Evolutionary conservation across 495 filamentous ascomycete genomes (phyloP).

Genomic region (Trichodelitschia bisporula): DNA sequence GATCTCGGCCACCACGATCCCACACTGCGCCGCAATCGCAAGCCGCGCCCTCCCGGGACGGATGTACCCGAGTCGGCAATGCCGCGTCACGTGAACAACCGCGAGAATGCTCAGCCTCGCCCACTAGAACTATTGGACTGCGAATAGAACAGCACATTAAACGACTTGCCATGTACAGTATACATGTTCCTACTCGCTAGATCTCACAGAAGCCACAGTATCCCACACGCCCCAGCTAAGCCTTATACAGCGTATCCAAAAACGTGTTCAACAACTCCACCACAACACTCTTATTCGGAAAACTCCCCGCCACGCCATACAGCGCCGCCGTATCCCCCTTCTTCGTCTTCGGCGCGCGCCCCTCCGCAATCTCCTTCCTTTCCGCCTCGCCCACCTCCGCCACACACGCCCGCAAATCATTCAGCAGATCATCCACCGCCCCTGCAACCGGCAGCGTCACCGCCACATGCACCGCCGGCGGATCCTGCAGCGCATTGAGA

Average conservation of each 20-base stretch:
- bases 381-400: constrained; percentile 45
- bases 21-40: no score
- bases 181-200: no score
- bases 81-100: no score
- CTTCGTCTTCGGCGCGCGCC: constrained; percentile 44
- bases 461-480: constrained; percentile 90
- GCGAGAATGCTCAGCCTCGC: no score
- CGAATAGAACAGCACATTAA: no score
- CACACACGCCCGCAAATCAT: constrained; percentile 54
- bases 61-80: no score
- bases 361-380: constrained; percentile 35
- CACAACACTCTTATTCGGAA: constrained; percentile 89
- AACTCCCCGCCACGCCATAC: constrained; percentile 83
- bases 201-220: no score
- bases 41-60: no score
- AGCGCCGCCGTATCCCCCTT: constrained; percentile 60
- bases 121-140: no score
- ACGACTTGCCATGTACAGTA: no score
- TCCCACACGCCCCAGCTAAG: no score
- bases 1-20: no score
- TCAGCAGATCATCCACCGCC: constrained; percentile 52
- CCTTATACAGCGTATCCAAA: constrained; percentile 89
- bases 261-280: constrained; percentile 77
- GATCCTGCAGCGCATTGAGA: constrained; percentile 77
- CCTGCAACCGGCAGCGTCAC: constrained; percentile 69